Conservation (phyloP, 2,329 filamentous ascomycete species). For the Scedosporium dehoogii region DNA sequence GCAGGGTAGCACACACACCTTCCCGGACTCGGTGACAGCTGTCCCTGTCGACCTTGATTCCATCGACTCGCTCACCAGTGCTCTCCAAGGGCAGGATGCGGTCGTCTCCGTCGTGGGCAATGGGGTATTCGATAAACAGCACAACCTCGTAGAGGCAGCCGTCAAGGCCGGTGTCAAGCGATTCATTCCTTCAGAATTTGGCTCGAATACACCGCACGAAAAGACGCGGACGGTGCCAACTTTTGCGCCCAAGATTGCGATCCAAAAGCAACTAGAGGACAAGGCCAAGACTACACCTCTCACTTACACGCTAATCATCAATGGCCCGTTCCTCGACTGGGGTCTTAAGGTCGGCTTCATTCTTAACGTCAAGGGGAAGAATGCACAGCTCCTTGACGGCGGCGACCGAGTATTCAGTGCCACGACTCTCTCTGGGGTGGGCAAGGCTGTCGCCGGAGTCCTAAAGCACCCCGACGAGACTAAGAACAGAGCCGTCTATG, state of each 20-base stretch:
- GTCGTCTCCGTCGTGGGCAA: conserved; percentile 29
- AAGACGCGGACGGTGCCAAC: conserved; percentile 34
- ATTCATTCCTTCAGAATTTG: conserved; percentile 52
- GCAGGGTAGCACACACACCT: conserved; percentile 23
- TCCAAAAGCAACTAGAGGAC: conserved; percentile 29
- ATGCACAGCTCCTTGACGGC: conserved; percentile 35
- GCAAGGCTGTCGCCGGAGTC: conserved; percentile 35
- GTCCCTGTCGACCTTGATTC: conserved; percentile 29
- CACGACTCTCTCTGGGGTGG: conserved; percentile 37
- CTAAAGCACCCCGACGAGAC: conserved; percentile 40
- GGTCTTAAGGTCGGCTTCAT: conserved; percentile 31
- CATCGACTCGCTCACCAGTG: conserved; percentile 34
- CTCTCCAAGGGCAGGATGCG: conserved; percentile 47
- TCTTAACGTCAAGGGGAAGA: conserved; percentile 29
- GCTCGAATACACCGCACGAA: conserved; percentile 23
- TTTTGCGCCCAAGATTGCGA: conserved; percentile 38
- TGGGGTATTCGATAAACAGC: conserved; percentile 27
- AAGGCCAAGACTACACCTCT: conserved; percentile 29
- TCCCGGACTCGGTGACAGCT: conserved; percentile 26
- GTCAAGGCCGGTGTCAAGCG: conserved; percentile 49
- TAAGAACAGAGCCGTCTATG: conserved; percentile 37
- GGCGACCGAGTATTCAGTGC: conserved; percentile 37
- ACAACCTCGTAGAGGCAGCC: conserved; percentile 45
- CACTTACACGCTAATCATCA: conserved; percentile 37
- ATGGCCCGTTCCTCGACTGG: conserved; percentile 43